Base-by-base conservation (phyloP, 2,329 filamentous ascomycete genomes). In the Pseudogymnoascus sp. region DNA sequence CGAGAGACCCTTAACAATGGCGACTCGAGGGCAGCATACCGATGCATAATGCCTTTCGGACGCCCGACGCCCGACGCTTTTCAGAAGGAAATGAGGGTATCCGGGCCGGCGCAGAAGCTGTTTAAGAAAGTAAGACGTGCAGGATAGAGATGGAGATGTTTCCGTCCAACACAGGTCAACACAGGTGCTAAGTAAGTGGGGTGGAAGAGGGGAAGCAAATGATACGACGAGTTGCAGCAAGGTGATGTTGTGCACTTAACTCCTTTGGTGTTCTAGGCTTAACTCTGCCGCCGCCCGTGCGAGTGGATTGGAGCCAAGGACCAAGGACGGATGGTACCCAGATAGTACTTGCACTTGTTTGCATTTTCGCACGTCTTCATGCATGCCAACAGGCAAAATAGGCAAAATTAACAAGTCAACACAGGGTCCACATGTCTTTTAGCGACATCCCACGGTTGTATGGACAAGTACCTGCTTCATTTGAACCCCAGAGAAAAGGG, bases 1-100 rank as follows among this genome's bases (percentile, higher is more conserved):
- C 90, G 82, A 71, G 88, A 92, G 66, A 93, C 90, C 69, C 86
- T 83, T 69, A 91, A 77, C 61, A 87, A 75, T 19, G 86, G 86
- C 35, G 84, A 70, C 61, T 72, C 69, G 25, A 68, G 67, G 30
- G 67, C 63, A 61, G 16, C 35, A 41, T 60, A 60, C 14, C 58
- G 58, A 60, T 25, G 58, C 58, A 60, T 60, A 55, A 14, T 55
- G 28, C 49, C 49, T 22, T 30, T 35, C 45, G n/a, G 49, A 35
- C 14, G 28, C 28, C 49, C 49, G 49, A 55, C 49, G 16, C 28
- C 49, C 28, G 28, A 33, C n/a, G 28, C 28, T 19, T 55, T 55
- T 55, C 28, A 35, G 49, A 16, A 55, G 49, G 49, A 35, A 55
- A 55, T 55, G 49, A 55, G 28, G 49, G 49, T 33, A 19, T 55